Evolutionary conservation across 805 yeast genomes (phyloP).

Genomic region (Saccharomyces kudriavzevii): DNA sequence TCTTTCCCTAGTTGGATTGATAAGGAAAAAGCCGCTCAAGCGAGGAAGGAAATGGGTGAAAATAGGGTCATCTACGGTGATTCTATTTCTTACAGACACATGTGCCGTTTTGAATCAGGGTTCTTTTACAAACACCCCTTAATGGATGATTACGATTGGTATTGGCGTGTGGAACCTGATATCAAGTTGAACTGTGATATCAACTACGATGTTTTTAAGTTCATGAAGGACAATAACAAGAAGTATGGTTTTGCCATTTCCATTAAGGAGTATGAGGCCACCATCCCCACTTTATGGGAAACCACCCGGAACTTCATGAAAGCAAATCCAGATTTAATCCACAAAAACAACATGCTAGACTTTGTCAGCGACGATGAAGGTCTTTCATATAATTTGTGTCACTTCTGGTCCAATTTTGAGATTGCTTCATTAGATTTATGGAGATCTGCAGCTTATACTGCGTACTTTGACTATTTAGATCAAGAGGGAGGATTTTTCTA

Average conservation of each 20-base stretch:
- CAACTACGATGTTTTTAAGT: constrained; percentile 71
- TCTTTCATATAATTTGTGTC: constrained; percentile 67
- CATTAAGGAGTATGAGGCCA: constrained; percentile 62
- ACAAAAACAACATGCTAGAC: constrained; percentile 54
- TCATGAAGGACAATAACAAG: constrained; percentile 69
- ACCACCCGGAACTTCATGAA: constrained; percentile 54
- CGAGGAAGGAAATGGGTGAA: constrained; percentile 45
- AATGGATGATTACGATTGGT: constrained; percentile 71
- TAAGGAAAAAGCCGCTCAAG: constrained; percentile 51
- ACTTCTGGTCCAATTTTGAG: constrained; percentile 89
- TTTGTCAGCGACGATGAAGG: constrained; percentile 71
- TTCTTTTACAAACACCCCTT: constrained; percentile 76
- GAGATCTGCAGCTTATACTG: constrained; percentile 61
- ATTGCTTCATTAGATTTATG: constrained; percentile 67
- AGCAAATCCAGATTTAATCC: constrained; percentile 51
- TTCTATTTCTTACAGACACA: constrained; percentile 68
- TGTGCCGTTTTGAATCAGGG: constrained; percentile 90
- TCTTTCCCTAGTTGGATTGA: constrained; percentile 80
- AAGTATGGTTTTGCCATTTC: constrained; percentile 73
- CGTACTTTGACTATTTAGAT: constrained; percentile 69
- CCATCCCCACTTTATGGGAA: constrained; percentile 73
- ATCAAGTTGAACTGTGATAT: constrained; percentile 75
- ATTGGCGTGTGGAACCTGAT: constrained; percentile 94
- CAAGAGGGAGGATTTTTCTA: constrained; percentile 85
- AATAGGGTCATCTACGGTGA: constrained; percentile 55